Evolutionary conservation across 2,329 filamentous ascomycete genomes (phyloP), one percentile per base, ranked within the genome.

Genomic region (Fusarium sp.): DNA sequence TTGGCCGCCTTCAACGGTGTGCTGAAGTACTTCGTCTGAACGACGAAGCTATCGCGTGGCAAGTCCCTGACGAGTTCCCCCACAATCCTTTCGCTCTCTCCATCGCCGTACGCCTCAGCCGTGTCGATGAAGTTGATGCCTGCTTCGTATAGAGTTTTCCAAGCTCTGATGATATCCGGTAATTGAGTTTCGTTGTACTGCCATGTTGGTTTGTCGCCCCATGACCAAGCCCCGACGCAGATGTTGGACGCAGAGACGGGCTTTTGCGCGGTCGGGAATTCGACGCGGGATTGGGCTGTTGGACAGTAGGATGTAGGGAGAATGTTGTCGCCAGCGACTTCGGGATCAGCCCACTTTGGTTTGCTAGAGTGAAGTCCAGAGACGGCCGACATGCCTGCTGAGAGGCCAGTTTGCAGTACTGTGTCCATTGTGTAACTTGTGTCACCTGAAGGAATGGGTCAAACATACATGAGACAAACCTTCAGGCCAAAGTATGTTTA

Each of bases 61-160:
- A 66, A 34, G 10, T 41, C 40, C 4, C 55, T 28, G 2, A 66
- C 32, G 0, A 66, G 41, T 9, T 65, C 50, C 0, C 63, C 63
- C 0, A 66, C 20, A 7, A 65, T 65, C 4, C 40, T 32, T 7
- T 66, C 63, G 4, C 61, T 66, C 7, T 66, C 61, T 5, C 63
- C 63, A 2, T 30, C 25, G 0, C 63, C 60, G 0, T 65, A 65
- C 0, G 60, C 16, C 2, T 65, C 55, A 7, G 63, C 61, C 0
- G 63, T 66, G 4, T 65, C 60, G 4, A 66, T 65, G 10, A 66
- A 66, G 7, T 66, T 65, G 11, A 66, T 65, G 2, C 55, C 61
- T 0, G 55, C 61, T 11, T 65, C 55, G 2, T 48, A 65, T 1
- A 66, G 43, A 1, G 54, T 50, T 13, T 65, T 59, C 63, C 60